Conservation (phyloP, 106 monocot species). For the Amphibolis antarctica region DNA sequence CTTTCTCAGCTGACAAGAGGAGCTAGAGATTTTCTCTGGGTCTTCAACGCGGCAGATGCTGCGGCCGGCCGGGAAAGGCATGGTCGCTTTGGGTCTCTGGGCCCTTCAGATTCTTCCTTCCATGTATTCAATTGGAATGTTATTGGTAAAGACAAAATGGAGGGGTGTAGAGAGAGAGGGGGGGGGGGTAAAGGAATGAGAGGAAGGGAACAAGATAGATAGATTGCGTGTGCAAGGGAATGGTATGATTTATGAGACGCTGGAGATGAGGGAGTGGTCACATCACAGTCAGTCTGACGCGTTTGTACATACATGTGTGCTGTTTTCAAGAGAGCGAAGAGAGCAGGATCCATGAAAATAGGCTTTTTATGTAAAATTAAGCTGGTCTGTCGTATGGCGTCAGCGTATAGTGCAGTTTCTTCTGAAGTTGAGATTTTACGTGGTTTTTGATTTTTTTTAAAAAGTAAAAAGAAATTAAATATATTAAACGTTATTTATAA, state of each 20-base stretch:
- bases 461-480: no score
- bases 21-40: background rate
- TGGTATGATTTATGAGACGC: conserved; percentile 10
- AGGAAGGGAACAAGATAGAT: background rate
- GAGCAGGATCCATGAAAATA: no score
- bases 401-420: no score
- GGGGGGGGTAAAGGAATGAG: no score
- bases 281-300: background rate
- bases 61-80: background rate
- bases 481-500: no score
- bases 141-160: conserved; percentile 13
- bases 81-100: background rate
- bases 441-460: no score
- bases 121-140: conserved; percentile 7
- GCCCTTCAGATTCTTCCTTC: background rate
- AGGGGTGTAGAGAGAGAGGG: background rate
- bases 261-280: conserved; percentile 6
- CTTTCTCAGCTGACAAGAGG: conserved; percentile 8
- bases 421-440: no score
- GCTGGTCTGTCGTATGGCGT: no score
- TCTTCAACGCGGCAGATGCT: background rate
- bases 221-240: conserved; percentile 14
- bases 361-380: no score
- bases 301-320: background rate
- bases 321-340: background rate